phyloP scores from a whole-genome alignment of 164 flowering plant genomes.

The Paratinospora sagittata region DNA sequence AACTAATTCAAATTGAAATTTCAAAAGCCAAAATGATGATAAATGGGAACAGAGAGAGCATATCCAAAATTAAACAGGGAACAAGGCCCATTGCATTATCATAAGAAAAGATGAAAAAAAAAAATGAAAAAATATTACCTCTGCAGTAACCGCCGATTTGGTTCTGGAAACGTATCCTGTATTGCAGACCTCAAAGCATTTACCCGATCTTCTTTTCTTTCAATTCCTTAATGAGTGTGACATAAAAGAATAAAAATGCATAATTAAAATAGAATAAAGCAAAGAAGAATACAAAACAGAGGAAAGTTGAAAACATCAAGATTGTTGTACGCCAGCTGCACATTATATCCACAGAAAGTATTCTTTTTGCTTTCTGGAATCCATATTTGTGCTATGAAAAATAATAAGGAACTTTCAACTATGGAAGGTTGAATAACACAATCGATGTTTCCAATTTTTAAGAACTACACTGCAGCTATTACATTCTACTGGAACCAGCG shows the following conservation, averaged over 20 bases:
- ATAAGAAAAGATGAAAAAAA: neutral
- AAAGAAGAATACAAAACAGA: neutral
- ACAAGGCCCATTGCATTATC: neutral
- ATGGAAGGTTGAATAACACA: neutral
- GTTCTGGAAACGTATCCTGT: constrained; percentile 93
- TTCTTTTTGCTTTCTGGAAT: too few relatives aligned
- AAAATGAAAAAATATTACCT: constrained; percentile 39
- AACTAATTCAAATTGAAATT: neutral
- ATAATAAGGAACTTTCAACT: neutral
- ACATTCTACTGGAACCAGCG: neutral
- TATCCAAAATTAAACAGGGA: neutral
- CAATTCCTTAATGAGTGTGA: constrained; percentile 50
- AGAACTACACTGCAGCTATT: neutral
- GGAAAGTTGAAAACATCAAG: neutral
- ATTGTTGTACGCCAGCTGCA: neutral
- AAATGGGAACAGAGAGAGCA: neutral
- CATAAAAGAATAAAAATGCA: constrained; percentile 1
- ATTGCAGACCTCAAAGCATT: constrained; percentile 87
- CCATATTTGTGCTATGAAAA: neutral
- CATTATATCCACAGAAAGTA: neutral
- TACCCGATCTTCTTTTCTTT: constrained; percentile 70
- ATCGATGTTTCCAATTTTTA: neutral
- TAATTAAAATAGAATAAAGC: neutral
- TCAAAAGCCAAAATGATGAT: neutral
- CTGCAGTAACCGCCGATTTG: constrained; percentile 83